Evolutionary conservation across 179 eudicot genomes (phyloP).

Genomic region (Camellia oleifera): DNA sequence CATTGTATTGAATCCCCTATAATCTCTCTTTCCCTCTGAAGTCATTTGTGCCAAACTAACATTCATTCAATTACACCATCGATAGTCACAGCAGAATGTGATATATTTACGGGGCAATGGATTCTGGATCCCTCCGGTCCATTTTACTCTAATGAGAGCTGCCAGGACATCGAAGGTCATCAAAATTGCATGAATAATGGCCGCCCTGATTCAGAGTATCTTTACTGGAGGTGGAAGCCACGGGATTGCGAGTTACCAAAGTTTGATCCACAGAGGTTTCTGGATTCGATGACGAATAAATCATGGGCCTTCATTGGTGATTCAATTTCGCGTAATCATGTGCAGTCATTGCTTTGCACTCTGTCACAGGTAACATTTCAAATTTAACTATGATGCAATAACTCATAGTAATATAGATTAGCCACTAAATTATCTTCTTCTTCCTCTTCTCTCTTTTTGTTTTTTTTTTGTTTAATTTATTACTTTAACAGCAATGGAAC

Average conservation of each 20-base stretch:
- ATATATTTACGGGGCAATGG: conserved; percentile 81
- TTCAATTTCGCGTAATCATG: conserved; percentile 87
- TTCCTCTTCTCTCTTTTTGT: not conserved
- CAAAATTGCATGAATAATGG: conserved; percentile 95
- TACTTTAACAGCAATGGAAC: no score
- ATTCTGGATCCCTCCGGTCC: conserved; percentile 69
- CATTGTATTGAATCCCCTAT: not conserved
- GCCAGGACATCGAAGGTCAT: conserved; percentile 59
- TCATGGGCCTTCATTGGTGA: conserved; percentile 86
- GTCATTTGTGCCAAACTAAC: not conserved
- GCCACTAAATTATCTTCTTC: not conserved
- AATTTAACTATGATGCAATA: not conserved
- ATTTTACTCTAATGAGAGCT: conserved; percentile 62
- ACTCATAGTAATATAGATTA: not conserved
- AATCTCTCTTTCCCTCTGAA: not conserved
- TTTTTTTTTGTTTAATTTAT: no score
- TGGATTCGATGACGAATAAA: conserved; percentile 67
- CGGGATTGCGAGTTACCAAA: conserved; percentile 56
- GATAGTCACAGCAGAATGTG: conserved; percentile 43
- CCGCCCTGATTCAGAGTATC: conserved; percentile 73
- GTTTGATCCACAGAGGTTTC: conserved; percentile 58
- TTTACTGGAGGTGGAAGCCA: conserved; percentile 87
- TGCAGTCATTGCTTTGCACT: conserved; percentile 79
- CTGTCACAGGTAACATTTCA: conserved; percentile 66
- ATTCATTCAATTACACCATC: not conserved